These are phyloP conservation scores for Neckera pumila DNA, from an alignment of 225 moss, liverwort and hornwort species.

Conservation along the genomic window DNA sequence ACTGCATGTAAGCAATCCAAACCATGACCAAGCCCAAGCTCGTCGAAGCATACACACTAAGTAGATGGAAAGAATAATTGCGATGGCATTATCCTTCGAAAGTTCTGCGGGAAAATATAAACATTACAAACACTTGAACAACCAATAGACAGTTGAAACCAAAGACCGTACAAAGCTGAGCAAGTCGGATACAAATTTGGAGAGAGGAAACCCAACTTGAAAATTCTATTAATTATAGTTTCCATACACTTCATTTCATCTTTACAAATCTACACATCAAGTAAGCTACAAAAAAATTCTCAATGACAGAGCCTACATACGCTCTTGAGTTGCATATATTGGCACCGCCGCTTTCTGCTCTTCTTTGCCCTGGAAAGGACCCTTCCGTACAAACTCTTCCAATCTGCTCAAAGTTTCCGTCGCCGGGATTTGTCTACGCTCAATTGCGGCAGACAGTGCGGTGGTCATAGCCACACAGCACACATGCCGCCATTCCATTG, in stretches of 20 bases:
- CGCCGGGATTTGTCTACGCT: constrained; percentile 31
- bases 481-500: constrained; percentile 65
- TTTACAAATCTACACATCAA: constrained; percentile 17
- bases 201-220: neutral
- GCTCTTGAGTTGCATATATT: constrained; percentile 53
- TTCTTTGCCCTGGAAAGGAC: constrained; percentile 35
- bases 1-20: neutral
- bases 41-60: neutral
- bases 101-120: neutral
- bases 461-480: constrained; percentile 62
- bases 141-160: neutral
- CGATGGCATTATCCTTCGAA: neutral
- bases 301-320: constrained; percentile 18
- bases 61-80: neutral
- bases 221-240: neutral
- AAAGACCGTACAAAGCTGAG: neutral
- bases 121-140: neutral
- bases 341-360: constrained; percentile 30
- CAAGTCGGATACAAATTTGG: neutral
- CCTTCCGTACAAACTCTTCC: constrained; percentile 49
- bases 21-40: neutral
- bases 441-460: constrained; percentile 32
- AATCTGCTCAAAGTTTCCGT: constrained; percentile 38
- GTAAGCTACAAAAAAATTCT: constrained; percentile 13
- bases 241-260: constrained; percentile 6